phyloP scores from a whole-genome alignment of 768 basidiomycete genomes.

The Phanerodontia chrysosporium region DNA sequence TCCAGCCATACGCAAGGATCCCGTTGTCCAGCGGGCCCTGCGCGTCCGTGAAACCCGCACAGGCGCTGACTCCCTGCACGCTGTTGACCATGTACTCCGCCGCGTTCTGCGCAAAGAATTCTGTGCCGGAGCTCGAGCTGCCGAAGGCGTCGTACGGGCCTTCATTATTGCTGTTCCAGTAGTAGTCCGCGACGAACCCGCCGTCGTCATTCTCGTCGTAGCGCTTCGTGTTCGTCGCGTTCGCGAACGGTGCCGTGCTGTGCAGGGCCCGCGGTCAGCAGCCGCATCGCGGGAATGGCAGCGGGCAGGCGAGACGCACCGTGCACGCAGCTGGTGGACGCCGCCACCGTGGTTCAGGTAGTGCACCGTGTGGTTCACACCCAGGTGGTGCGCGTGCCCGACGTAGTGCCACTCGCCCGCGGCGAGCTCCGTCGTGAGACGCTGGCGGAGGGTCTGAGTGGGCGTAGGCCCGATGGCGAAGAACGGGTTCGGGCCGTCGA shows the following conservation, averaged over 20 bases:
- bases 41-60: not conserved
- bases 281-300: too few species aligned
- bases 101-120: not conserved
- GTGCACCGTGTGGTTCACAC: not conserved
- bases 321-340: not conserved
- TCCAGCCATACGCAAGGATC: not conserved
- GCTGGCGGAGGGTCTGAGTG: not conserved
- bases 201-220: not conserved
- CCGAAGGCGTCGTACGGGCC: not conserved
- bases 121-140: not conserved
- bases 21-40: not conserved
- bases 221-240: not conserved
- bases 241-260: not conserved
- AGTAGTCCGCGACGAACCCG: not conserved
- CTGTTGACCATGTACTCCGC: not conserved
- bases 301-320: not conserved
- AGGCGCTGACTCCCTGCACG: not conserved
- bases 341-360: not conserved
- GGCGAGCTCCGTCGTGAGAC: not conserved
- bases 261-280: too few species aligned
- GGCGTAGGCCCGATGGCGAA: not conserved
- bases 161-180: not conserved
- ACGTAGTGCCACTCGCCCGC: not conserved
- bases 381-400: not conserved
- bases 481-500: not conserved